Evolutionary conservation across 202 grass and related monocot genomes (phyloP), one percentile per base, ranked within the genome.

Genomic region (Carex sylvatica): DNA sequence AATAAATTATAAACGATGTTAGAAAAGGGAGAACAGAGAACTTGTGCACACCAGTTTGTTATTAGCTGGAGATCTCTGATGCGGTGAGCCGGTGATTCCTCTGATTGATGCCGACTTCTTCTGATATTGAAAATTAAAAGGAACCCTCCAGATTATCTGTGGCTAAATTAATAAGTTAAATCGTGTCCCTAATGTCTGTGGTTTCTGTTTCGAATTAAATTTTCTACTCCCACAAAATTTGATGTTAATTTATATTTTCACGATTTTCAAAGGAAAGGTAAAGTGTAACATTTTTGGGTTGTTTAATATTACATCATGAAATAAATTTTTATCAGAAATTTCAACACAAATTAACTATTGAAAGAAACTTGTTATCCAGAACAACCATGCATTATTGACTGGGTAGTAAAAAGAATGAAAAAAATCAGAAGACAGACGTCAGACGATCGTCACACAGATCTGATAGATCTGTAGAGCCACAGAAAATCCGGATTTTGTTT

Each of bases 91-190:
- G 0, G 0, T 35, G 33, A 35, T 6, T 4, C 33, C 28, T 59
- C 53, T 33, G 55, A 60, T 61, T 33, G 55, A 60, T 61, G 82
- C 69, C 82, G 55, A 84, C 69, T 2, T 74, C 54, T 76, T 74
- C 54, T 76, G 4, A 61, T 14, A 5, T 42, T 6, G 10, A 13
- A 64, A 31, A 56, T 19, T 14, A 15, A 44, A 61, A 26, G 59
- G 1, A 59, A 78, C 5, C 0, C 0, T 46, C 0, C 9, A 23
- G 72, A 77, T 77, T 77, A 9, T 77, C 0, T 77, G 52, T 77
- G 26, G 3, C 28, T 11, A 35, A n/a, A 10, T 77, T 1, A n/a
- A 36, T 7, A 35, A 11, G 28, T 77, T 58, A 14, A 15, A 53
- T 74, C 14, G 22, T 74, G 46, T 53, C 3, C 10, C 70, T 11